Evolutionary conservation across 192 early-diverging fungal species (phyloP).

Genomic region (Jimgerdemannia lactiflua): DNA sequence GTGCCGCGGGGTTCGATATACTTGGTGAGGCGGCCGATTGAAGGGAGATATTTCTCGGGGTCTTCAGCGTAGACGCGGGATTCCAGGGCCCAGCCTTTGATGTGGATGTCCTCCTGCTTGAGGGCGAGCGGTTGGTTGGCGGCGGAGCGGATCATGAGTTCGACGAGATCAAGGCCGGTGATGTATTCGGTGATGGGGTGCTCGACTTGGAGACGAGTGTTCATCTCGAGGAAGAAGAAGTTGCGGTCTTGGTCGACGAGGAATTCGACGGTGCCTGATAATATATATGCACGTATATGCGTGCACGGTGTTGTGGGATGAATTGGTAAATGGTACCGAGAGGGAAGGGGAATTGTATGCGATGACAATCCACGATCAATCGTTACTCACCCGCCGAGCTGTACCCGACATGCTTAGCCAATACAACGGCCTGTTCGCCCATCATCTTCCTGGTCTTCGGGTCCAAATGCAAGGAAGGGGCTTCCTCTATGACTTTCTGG

Average conservation of each 20-base stretch:
- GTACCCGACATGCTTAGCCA: constrained; percentile 72
- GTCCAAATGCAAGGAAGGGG: constrained; percentile 74
- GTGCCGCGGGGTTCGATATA: constrained; percentile 76
- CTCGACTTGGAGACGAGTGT: constrained; percentile 79
- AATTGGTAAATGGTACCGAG: too few relatives aligned
- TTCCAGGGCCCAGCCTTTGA: constrained; percentile 92
- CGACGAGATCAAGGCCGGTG: constrained; percentile 89
- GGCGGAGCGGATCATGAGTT: constrained; percentile 94
- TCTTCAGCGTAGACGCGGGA: constrained; percentile 97
- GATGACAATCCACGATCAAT: too few relatives aligned
- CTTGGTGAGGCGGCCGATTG: constrained; percentile 80
- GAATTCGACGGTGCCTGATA: constrained; percentile 72
- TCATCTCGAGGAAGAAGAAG: constrained; percentile 84
- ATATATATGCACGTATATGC: neutral
- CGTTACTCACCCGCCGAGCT: constrained; percentile 68
- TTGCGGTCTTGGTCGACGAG: constrained; percentile 68
- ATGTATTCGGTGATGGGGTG: constrained; percentile 79
- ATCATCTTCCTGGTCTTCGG: constrained; percentile 58
- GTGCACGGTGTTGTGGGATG: too few relatives aligned
- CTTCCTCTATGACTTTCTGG: constrained; percentile 83
- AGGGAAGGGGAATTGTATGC: too few relatives aligned
- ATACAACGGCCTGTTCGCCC: constrained; percentile 76
- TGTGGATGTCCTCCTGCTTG: constrained; percentile 71
- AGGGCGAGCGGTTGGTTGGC: constrained; percentile 70
- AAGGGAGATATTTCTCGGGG: constrained; percentile 90